Percentiles rank a stretch among this genome's conserved stretches.
These are phyloP conservation scores for Ogataea trehaloabstinens DNA, from an alignment of 805 yeast genomes.

Conservation along the genomic window DNA sequence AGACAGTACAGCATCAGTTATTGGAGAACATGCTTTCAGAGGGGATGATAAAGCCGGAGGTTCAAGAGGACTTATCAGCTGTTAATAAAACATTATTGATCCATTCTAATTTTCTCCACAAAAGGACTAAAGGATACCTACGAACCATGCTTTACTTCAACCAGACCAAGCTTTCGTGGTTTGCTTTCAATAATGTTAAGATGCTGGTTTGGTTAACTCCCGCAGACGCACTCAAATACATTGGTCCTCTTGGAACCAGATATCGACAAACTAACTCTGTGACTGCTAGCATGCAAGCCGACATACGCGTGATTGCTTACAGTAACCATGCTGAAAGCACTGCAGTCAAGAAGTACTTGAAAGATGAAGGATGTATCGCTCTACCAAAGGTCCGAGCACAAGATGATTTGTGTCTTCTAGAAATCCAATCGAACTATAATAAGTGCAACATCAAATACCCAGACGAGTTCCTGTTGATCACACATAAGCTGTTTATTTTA, in stretches of 20 bases:
- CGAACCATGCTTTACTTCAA: slow-evolving; percentile 30
- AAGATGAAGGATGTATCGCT: slow-evolving; percentile 13
- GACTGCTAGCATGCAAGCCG: slow-evolving; percentile 62
- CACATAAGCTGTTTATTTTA: slow-evolving; percentile 56
- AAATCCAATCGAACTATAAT: slow-evolving; percentile 29
- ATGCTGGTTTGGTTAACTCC: slow-evolving; percentile 70
- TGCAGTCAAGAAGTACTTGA: slow-evolving; percentile 12
- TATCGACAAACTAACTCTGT: slow-evolving; percentile 63
- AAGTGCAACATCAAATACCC: slow-evolving; percentile 35
- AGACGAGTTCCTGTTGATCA: slow-evolving; percentile 65
- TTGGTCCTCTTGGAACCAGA: slow-evolving; percentile 51
- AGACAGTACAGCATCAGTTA: slow-evolving; percentile 17
- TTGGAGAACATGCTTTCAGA: slow-evolving; percentile 36
- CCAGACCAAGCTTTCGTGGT: slow-evolving; percentile 27
- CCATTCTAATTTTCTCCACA: slow-evolving; percentile 28
- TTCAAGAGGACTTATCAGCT: slow-evolving; percentile 9
- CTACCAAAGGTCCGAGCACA: slow-evolving; percentile 18
- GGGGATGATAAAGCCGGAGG: slow-evolving; percentile 40
- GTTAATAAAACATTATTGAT: slow-evolving; percentile 30
- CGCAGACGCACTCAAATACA: slow-evolving; percentile 56
- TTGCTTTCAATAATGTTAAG: slow-evolving; percentile 54
- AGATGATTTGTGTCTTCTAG: slow-evolving; percentile 29
- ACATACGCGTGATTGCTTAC: slow-evolving; percentile 54
- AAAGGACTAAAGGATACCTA: slow-evolving; percentile 62
- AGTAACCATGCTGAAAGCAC: slow-evolving; percentile 20